phyloP scores from a whole-genome alignment of 306 rosid genomes.

The Cicer judaicum region DNA sequence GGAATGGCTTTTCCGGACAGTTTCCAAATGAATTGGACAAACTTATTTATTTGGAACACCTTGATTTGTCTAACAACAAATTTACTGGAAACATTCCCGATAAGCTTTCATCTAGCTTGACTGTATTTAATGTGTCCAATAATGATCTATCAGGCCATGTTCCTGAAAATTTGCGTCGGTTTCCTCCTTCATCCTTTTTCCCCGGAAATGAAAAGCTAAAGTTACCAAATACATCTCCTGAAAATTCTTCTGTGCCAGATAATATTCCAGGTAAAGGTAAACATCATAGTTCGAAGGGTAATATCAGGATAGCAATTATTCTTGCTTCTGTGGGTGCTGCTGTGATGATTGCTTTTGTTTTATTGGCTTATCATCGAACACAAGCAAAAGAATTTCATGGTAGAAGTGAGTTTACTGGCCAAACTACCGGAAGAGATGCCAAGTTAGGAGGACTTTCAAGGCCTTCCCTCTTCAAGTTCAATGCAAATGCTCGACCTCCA shows the following conservation, averaged over 20 bases:
- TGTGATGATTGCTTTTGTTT: slow-evolving; percentile 84
- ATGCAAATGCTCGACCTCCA: slow-evolving; percentile 67
- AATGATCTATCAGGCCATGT: slow-evolving; percentile 80
- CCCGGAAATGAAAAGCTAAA: slow-evolving; percentile 74
- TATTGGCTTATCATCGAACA: slow-evolving; percentile 85
- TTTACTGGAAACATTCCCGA: slow-evolving; percentile 83
- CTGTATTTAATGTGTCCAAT: slow-evolving; percentile 76
- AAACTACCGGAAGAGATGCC: slow-evolving; percentile 66
- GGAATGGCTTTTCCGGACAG: slow-evolving; percentile 77
- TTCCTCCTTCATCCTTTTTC: slow-evolving; percentile 68
- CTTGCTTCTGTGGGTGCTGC: slow-evolving; percentile 92
- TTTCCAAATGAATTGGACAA: slow-evolving; percentile 79
- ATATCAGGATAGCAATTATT: slow-evolving; percentile 86
- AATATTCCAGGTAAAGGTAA: slow-evolving; percentile 45
- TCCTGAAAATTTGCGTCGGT: slow-evolving; percentile 70
- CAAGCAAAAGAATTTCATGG: slow-evolving; percentile 77
- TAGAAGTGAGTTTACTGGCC: slow-evolving; percentile 70
- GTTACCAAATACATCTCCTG: slow-evolving; percentile 44
- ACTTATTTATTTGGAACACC: slow-evolving; percentile 69
- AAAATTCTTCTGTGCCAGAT: slow-evolving; percentile 55
- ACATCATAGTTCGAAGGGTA: slow-evolving; percentile 63
- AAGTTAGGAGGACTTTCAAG: slow-evolving; percentile 67
- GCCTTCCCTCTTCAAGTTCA: slow-evolving; percentile 85
- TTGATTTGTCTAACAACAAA: slow-evolving; percentile 82
- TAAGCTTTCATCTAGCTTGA: slow-evolving; percentile 72